Percentiles rank a stretch among this genome's conserved stretches.
phyloP scores from a whole-genome alignment of 441 rosid genomes.

The Populus hybrid region DNA sequence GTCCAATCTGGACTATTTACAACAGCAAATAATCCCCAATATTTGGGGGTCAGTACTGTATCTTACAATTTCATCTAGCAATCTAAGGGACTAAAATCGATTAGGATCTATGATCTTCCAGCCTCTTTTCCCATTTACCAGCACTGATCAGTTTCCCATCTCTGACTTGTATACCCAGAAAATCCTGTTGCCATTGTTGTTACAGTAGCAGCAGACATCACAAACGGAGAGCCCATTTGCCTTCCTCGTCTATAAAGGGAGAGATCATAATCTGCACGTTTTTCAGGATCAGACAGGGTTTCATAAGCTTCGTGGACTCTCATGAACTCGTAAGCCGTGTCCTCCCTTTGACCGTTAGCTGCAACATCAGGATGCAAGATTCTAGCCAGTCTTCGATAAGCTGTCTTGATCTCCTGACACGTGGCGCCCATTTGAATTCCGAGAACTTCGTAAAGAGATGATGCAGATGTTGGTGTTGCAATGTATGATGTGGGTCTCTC shows the following conservation, averaged over 20 bases:
- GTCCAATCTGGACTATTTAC: conserved; percentile 8
- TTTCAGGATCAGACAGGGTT: conserved; percentile 30
- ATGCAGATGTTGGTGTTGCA: conserved; percentile 24
- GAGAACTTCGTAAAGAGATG: conserved; percentile 44
- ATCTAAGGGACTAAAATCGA: conserved; percentile 1
- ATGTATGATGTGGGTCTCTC: conserved; percentile 23
- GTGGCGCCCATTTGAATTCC: conserved; percentile 55
- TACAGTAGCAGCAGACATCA: conserved; percentile 17
- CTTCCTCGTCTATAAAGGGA: conserved; percentile 23
- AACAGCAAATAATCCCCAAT: conserved; percentile 7
- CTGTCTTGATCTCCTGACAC: conserved; percentile 56
- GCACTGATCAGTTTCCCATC: conserved; percentile 53
- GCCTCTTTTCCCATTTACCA: background rate
- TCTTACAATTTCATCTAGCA: background rate
- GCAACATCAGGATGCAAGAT: conserved; percentile 62
- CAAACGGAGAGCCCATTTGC: conserved; percentile 22
- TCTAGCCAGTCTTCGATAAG: conserved; percentile 60
- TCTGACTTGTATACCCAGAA: conserved; percentile 30
- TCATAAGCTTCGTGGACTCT: conserved; percentile 30
- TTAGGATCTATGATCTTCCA: background rate
- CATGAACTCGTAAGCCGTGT: conserved; percentile 31
- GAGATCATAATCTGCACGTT: conserved; percentile 30
- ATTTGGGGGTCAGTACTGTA: background rate
- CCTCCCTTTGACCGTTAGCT: conserved; percentile 5
- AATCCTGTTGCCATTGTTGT: conserved; percentile 14